Conservation (phyloP, 164 flowering plant species). For the Pachysandra terminalis region DNA sequence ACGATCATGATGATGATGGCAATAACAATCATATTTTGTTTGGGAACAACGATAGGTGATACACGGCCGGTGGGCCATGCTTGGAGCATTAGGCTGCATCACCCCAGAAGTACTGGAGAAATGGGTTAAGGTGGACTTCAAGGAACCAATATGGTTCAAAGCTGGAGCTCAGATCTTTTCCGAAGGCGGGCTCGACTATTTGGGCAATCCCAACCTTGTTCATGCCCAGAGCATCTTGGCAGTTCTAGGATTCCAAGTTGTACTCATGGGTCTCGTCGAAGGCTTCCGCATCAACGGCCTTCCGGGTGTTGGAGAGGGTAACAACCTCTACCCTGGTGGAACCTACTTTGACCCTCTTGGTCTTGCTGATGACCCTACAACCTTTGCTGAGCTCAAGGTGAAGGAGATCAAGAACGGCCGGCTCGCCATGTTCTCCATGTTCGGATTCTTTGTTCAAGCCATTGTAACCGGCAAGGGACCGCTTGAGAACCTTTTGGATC, state of each 20-base stretch:
- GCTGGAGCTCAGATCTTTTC: no score
- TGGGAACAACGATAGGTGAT: slow-evolving; percentile 41
- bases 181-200: no score
- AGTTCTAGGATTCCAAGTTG: slow-evolving; percentile 61
- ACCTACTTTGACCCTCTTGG: slow-evolving; percentile 79
- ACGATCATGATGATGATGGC: neutral
- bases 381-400: no score
- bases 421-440: no score
- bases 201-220: no score
- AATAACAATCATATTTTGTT: neutral
- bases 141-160: no score
- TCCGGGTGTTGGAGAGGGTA: slow-evolving; percentile 66
- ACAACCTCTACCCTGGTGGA: slow-evolving; percentile 63
- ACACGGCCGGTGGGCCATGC: slow-evolving; percentile 81
- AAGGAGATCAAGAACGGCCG: slow-evolving; percentile 81
- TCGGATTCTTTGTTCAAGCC: no score
- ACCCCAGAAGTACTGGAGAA: slow-evolving; percentile 68
- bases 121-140: slow-evolving; percentile 63
- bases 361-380: slow-evolving; percentile 69
- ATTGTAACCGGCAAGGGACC: no score
- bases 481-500: slow-evolving; percentile 66
- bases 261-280: no score
- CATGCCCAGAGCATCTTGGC: no score
- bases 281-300: slow-evolving; percentile 67
- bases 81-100: slow-evolving; percentile 75